Percentiles rank a stretch among this genome's conserved stretches.
phyloP scores from a whole-genome alignment of 1,284 basidiomycete genomes.

The Rhizopogon parksii region DNA sequence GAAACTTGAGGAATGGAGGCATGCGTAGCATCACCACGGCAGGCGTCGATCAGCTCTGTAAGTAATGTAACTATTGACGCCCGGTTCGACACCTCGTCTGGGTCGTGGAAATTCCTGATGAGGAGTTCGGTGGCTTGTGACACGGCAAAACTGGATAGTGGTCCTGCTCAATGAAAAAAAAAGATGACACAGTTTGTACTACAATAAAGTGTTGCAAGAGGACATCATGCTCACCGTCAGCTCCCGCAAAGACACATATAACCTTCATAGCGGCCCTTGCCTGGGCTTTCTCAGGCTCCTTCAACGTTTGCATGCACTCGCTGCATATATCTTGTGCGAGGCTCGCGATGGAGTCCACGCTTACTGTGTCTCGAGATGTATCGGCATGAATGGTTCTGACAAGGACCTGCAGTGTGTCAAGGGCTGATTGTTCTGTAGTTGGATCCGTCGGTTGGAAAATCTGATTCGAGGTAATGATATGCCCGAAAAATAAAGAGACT shows the following conservation, averaged over 20 bases:
- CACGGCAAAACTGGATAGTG: constrained; percentile 63
- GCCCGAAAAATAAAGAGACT: background rate
- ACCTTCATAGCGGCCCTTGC: constrained; percentile 81
- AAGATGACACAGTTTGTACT: constrained; percentile 4
- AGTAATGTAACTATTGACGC: constrained; percentile 60
- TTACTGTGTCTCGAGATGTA: constrained; percentile 27
- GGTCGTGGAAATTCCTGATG: constrained; percentile 68
- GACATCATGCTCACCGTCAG: constrained; percentile 58
- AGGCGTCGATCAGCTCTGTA: constrained; percentile 48
- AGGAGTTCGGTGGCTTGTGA: constrained; percentile 67
- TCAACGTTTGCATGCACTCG: constrained; percentile 73
- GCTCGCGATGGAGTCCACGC: constrained; percentile 41
- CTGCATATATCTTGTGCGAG: constrained; percentile 71
- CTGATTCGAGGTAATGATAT: constrained; percentile 33
- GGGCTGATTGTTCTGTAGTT: constrained; percentile 64
- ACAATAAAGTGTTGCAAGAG: background rate
- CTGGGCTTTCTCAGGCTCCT: constrained; percentile 88
- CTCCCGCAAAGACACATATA: constrained; percentile 63
- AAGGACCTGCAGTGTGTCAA: constrained; percentile 65
- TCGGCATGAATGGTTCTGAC: constrained; percentile 64
- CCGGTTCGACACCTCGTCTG: constrained; percentile 71
- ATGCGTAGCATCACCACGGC: background rate
- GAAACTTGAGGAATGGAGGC: constrained; percentile 29
- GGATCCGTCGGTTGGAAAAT: constrained; percentile 86
- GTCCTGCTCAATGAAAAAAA: constrained; percentile 39